Evolutionary conservation across 2,329 filamentous ascomycete genomes (phyloP).

Genomic region (Reticulascus tulasneorum): DNA sequence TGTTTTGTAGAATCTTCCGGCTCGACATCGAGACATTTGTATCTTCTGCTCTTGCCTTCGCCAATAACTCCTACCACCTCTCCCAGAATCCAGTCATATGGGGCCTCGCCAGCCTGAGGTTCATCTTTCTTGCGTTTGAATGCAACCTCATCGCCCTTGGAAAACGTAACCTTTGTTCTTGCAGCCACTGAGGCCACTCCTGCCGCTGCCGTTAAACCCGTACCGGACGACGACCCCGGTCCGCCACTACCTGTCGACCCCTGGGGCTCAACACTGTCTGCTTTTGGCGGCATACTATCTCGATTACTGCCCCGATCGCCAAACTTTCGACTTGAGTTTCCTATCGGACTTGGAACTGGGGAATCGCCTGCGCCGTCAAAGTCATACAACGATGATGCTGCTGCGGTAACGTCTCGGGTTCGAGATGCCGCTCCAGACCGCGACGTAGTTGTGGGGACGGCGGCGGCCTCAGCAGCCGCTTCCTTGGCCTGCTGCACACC

Average conservation of each 20-base stretch:
- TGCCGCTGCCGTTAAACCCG: slow-evolving; percentile 12
- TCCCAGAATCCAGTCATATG: slow-evolving; percentile 67
- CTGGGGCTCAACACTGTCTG: slow-evolving; percentile 54
- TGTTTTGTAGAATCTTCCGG: slow-evolving; percentile 67
- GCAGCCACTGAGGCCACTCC: slow-evolving; percentile 13
- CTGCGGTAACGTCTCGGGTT: slow-evolving; percentile 11
- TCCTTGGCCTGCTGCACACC: slow-evolving; percentile 41
- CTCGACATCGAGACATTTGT: slow-evolving; percentile 77
- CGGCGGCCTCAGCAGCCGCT: slow-evolving; percentile 25
- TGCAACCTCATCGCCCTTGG: slow-evolving; percentile 61
- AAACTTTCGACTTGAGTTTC: slow-evolving; percentile 25
- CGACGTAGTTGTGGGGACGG: slow-evolving; percentile 9
- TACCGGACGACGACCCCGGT: slow-evolving; percentile 21
- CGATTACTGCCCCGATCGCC: slow-evolving; percentile 34
- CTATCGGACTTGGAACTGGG: slow-evolving; percentile 40
- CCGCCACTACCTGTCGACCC: slow-evolving; percentile 32
- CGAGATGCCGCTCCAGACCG: slow-evolving; percentile 12
- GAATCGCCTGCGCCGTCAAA: slow-evolving; percentile 42
- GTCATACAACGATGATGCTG: slow-evolving; percentile 36
- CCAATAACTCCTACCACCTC: slow-evolving; percentile 72
- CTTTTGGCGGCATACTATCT: slow-evolving; percentile 52
- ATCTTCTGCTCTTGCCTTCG: slow-evolving; percentile 72
- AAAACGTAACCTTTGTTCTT: slow-evolving; percentile 48
- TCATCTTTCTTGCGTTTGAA: slow-evolving; percentile 56
- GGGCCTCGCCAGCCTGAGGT: slow-evolving; percentile 39